These are phyloP conservation scores for Aphanomyces invadans DNA, from an alignment of 352 stramenopile genomes.

Conservation along the genomic window DNA sequence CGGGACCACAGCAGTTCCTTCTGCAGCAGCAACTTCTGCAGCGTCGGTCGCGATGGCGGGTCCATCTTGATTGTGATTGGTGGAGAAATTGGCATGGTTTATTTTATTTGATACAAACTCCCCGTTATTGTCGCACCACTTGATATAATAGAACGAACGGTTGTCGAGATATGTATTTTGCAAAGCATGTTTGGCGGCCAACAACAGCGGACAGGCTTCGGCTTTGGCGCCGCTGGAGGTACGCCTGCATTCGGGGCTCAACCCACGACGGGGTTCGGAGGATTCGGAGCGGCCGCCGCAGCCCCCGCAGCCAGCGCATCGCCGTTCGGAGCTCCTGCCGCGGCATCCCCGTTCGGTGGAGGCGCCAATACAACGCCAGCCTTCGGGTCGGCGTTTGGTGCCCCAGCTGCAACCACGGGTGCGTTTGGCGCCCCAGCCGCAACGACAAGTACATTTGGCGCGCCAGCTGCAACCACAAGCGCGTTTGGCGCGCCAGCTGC, in stretches of 20 bases:
- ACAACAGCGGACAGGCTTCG: constrained; percentile 28
- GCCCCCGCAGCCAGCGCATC: constrained; percentile 36
- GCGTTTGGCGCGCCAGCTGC: constrained; percentile 29
- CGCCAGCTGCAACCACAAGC: constrained; percentile 25
- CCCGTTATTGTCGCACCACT: neutral
- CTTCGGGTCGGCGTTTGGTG: constrained; percentile 37
- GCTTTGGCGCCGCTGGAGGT: constrained; percentile 32
- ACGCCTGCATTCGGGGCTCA: neutral
- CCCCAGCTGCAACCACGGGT: constrained; percentile 27
- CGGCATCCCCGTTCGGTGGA: constrained; percentile 45
- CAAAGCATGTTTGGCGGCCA: constrained; percentile 12
- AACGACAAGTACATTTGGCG: constrained; percentile 39
- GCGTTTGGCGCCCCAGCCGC: constrained; percentile 33
- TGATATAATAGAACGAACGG: neutral
- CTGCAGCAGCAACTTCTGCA: neutral
- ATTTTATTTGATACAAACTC: constrained; percentile 2
- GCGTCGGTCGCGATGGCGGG: neutral
- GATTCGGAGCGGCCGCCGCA: constrained; percentile 32
- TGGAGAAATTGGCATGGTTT: neutral
- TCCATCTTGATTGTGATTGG: neutral
- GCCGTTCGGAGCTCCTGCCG: constrained; percentile 28
- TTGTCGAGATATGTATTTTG: neutral
- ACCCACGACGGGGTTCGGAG: constrained; percentile 29
- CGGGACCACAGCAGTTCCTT: constrained; percentile 3
- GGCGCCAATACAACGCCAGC: constrained; percentile 30